phyloP scores from a whole-genome alignment of 768 basidiomycete species.

The Daedaleopsis nitida region DNA sequence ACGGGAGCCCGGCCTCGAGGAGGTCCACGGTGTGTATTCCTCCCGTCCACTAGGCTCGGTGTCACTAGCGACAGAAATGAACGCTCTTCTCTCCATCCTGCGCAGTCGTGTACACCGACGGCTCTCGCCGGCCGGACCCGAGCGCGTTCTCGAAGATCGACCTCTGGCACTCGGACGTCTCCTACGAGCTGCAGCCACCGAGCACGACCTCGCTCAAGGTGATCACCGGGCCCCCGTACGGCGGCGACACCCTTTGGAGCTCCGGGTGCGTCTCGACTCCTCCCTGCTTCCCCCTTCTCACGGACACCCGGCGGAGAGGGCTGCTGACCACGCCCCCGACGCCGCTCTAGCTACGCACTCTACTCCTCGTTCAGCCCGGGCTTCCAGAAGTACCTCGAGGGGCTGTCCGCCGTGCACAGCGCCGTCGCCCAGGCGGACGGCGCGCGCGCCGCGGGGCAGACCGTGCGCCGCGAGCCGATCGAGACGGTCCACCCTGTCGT shows the following conservation, averaged over 20 bases:
- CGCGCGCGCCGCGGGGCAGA: slow-evolving; percentile 65
- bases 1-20: slow-evolving; percentile 66
- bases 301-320: background rate
- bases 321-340: slow-evolving; percentile 3
- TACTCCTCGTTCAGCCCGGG: slow-evolving; percentile 80
- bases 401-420: slow-evolving; percentile 72
- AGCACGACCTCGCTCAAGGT: slow-evolving; percentile 77
- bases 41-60: background rate
- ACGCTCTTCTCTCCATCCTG: slow-evolving; percentile 3
- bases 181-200: slow-evolving; percentile 84
- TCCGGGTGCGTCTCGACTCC: slow-evolving; percentile 55
- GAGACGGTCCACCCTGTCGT: slow-evolving; percentile 81
- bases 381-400: slow-evolving; percentile 77
- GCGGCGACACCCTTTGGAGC: slow-evolving; percentile 82
- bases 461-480: slow-evolving; percentile 67
- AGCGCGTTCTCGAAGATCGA: slow-evolving; percentile 72
- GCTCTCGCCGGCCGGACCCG: slow-evolving; percentile 60
- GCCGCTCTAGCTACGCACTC: slow-evolving; percentile 62
- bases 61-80: background rate
- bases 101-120: slow-evolving; percentile 72
- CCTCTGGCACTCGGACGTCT: slow-evolving; percentile 82
- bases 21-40: slow-evolving; percentile 63
- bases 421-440: slow-evolving; percentile 79
- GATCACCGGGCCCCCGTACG: slow-evolving; percentile 66
- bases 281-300: background rate